A percentile compares a stretch with the other conserved stretches of the same genome.
Evolutionary conservation across 108 stramenopile species (phyloP).

Genomic region (Heterococcus sp.): DNA sequence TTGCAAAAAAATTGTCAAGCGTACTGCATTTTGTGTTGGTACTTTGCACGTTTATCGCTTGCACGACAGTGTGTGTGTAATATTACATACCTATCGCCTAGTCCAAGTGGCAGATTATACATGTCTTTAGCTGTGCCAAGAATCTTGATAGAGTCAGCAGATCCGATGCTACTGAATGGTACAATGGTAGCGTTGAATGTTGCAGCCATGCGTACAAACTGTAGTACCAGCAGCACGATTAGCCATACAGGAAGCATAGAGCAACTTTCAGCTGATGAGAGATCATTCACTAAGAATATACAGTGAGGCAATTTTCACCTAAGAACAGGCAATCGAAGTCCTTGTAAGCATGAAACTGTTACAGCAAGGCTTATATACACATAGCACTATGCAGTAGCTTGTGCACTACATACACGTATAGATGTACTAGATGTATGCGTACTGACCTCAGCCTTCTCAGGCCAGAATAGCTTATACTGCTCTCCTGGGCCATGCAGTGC

Average conservation of each 20-base stretch:
- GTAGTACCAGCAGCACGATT: too few relatives aligned
- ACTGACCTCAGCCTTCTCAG: slow-evolving; percentile 68
- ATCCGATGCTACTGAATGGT: slow-evolving; percentile 80
- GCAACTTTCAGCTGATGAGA: too few relatives aligned
- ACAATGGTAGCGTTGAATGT: slow-evolving; percentile 85
- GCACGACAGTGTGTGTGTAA: slow-evolving; percentile 42
- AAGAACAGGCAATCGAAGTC: too few relatives aligned
- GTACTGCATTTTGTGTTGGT: slow-evolving; percentile 64
- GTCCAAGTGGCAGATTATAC: neutral
- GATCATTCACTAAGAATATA: too few relatives aligned
- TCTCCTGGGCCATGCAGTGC: slow-evolving; percentile 47
- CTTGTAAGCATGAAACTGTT: too few relatives aligned
- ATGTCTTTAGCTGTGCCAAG: slow-evolving; percentile 5
- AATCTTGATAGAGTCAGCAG: slow-evolving; percentile 70
- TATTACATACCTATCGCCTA: neutral
- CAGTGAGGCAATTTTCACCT: too few relatives aligned
- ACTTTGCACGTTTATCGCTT: slow-evolving; percentile 61
- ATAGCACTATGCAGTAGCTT: too few relatives aligned
- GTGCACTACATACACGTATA: too few relatives aligned
- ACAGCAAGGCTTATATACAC: too few relatives aligned
- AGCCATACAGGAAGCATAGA: too few relatives aligned
- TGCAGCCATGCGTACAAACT: slow-evolving; percentile 82
- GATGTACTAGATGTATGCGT: too few relatives aligned
- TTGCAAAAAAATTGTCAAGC: slow-evolving; percentile 49
- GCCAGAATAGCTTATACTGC: slow-evolving; percentile 86